These are phyloP conservation scores for Selaginella moellendorffii DNA, from an alignment of 75 land plant species.

Conservation along the genomic window DNA sequence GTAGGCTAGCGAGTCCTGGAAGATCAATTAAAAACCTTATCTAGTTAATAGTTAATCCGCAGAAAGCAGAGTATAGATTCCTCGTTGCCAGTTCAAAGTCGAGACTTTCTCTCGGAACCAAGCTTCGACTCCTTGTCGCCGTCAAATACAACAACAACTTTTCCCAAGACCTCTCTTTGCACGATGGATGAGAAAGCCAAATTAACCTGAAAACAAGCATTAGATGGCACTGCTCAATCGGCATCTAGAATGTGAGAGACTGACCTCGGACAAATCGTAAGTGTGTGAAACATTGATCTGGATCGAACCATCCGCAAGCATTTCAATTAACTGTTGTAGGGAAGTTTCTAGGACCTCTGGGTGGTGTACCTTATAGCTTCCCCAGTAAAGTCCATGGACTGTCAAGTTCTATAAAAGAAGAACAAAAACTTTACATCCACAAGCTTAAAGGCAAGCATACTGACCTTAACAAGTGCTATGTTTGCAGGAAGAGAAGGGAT, in stretches of 20 bases:
- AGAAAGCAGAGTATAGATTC: not conserved
- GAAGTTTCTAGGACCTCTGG: slow-evolving; percentile 52
- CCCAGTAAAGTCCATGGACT: slow-evolving; percentile 91
- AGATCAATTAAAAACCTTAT: not conserved
- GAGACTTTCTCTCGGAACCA: too few species aligned
- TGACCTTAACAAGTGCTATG: slow-evolving; percentile 91
- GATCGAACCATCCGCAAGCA: slow-evolving; percentile 60
- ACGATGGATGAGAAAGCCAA: slow-evolving; percentile 59
- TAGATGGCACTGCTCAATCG: not conserved
- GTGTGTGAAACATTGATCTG: slow-evolving; percentile 54
- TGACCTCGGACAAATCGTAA: slow-evolving; percentile 55
- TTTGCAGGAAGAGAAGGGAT: slow-evolving; percentile 85
- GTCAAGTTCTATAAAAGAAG: slow-evolving; percentile 68
- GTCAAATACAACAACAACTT: slow-evolving; percentile 55
- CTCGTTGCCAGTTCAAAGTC: not conserved
- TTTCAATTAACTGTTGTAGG: slow-evolving; percentile 50
- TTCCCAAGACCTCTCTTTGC: slow-evolving; percentile 79
- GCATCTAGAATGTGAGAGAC: slow-evolving; percentile 6
- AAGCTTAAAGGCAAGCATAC: not conserved
- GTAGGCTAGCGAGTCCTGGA: not conserved
- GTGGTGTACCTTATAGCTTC: slow-evolving; percentile 52
- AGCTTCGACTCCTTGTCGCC: slow-evolving; percentile 13
- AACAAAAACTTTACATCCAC: not conserved
- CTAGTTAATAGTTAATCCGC: not conserved
- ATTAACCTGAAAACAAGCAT: slow-evolving; percentile 16